A percentile compares a stretch with the other conserved stretches of the same genome.
These are phyloP conservation scores for Mycena alexandri DNA, from an alignment of 768 basidiomycete species.

Conservation along the genomic window DNA sequence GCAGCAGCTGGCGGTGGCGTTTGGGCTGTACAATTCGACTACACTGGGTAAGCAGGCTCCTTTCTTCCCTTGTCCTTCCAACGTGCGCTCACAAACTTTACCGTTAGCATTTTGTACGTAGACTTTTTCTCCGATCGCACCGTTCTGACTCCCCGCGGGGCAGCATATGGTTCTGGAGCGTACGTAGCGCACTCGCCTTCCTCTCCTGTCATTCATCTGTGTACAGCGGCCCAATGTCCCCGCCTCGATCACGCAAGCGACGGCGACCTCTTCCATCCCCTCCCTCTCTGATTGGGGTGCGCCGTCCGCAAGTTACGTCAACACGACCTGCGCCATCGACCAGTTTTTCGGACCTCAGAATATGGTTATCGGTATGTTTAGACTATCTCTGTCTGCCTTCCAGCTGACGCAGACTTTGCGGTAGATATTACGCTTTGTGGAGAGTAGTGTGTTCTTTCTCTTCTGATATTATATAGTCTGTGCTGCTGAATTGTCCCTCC, in stretches of 20 bases:
- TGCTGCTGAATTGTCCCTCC: slow-evolving; percentile 1
- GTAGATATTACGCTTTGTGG: slow-evolving; percentile 70
- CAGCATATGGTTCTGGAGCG: slow-evolving; percentile 60
- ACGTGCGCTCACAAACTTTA: slow-evolving; percentile 15
- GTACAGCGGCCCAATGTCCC: slow-evolving; percentile 60
- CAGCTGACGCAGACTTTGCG: neutral
- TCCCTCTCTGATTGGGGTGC: slow-evolving; percentile 53
- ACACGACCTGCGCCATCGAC: slow-evolving; percentile 56
- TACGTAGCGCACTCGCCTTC: slow-evolving; percentile 41
- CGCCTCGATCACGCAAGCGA: slow-evolving; percentile 49
- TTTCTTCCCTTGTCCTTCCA: neutral
- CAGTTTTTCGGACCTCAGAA: slow-evolving; percentile 62
- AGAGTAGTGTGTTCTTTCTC: slow-evolving; percentile 49
- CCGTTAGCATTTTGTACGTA: slow-evolving; percentile 37
- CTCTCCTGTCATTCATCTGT: slow-evolving; percentile 18
- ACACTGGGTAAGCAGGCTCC: slow-evolving; percentile 45
- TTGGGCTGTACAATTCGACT: slow-evolving; percentile 80
- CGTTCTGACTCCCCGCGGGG: slow-evolving; percentile 31
- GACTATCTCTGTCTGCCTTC: neutral
- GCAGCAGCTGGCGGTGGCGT: slow-evolving; percentile 80
- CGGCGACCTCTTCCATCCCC: slow-evolving; percentile 53
- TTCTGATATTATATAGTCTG: neutral
- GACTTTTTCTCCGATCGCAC: neutral
- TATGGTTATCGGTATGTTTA: slow-evolving; percentile 43
- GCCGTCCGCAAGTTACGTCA: slow-evolving; percentile 58